A percentile compares a stretch with the other conserved stretches of the same genome.
These are phyloP conservation scores for Hamigera avellanea DNA, from an alignment of 495 filamentous ascomycete genomes.

Conservation along the genomic window DNA sequence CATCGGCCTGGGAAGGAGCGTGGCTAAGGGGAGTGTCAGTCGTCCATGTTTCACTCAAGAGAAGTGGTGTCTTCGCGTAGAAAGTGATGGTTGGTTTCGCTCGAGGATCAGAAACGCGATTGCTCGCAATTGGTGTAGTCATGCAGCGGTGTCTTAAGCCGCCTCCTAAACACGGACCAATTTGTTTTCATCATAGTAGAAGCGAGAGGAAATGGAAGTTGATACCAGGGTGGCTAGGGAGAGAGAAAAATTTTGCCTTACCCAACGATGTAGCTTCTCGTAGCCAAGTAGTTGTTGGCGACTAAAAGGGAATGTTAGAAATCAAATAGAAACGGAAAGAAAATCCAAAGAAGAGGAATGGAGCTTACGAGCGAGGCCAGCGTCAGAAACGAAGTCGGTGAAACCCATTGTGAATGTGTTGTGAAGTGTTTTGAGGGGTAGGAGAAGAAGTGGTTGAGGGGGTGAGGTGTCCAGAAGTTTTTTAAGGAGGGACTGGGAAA, in stretches of 20 bases:
- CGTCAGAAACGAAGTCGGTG: conserved; percentile 78
- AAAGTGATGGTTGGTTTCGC: too few relatives aligned
- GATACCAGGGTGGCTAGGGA: conserved; percentile 5
- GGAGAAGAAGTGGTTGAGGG: conserved; percentile 14
- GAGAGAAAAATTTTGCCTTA: conserved; percentile 33
- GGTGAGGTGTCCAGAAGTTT: conserved; percentile 13
- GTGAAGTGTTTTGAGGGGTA: conserved; percentile 11
- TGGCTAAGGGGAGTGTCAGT: conserved; percentile 40
- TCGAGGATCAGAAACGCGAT: conserved; percentile 69
- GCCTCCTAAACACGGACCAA: conserved; percentile 99
- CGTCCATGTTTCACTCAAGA: neutral
- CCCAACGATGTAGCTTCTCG: conserved; percentile 90
- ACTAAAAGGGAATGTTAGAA: conserved; percentile 47
- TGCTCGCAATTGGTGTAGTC: conserved; percentile 72
- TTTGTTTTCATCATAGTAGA: conserved; percentile 69
- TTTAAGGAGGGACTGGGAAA: conserved; percentile 7
- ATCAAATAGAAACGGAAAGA: conserved; percentile 11
- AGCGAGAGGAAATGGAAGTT: conserved; percentile 6
- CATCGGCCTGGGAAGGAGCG: conserved; percentile 86
- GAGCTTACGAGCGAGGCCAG: conserved; percentile 71
- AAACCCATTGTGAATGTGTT: conserved; percentile 71
- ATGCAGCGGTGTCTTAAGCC: conserved; percentile 90
- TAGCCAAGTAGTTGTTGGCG: conserved; percentile 82
- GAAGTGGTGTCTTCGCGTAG: too few relatives aligned
- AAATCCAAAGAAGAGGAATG: conserved; percentile 11